A percentile compares a stretch with the other conserved stretches of the same genome.
Evolutionary conservation across 2,329 filamentous ascomycete species (phyloP).

Genomic region (Cordyceps militaris): DNA sequence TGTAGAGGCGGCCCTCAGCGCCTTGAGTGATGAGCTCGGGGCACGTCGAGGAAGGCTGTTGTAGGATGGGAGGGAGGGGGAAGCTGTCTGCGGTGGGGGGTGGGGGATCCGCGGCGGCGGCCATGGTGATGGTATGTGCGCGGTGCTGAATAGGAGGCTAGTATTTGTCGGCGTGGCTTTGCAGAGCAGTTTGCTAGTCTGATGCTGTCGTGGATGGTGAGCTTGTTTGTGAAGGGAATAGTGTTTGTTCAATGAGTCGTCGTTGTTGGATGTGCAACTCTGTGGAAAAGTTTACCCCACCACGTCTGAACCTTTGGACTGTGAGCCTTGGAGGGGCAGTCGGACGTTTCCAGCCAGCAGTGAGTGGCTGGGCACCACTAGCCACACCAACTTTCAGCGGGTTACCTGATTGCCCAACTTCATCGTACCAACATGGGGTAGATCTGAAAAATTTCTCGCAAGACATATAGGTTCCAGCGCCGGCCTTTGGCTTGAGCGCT

Average conservation of each 20-base stretch:
- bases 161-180: no score
- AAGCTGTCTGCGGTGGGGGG: conserved; percentile 24
- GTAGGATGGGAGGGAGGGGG: conserved; percentile 58
- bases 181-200: not conserved
- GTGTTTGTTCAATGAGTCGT: not conserved
- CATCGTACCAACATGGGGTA: no score
- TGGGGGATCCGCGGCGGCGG: not conserved
- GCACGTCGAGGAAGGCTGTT: conserved; percentile 49
- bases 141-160: not conserved
- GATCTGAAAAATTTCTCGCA: not conserved
- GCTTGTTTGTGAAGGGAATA: not conserved
- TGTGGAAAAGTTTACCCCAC: not conserved
- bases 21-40: conserved; percentile 80
- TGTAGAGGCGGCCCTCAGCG: conserved; percentile 91
- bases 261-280: not conserved
- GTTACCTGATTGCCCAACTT: no score
- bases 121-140: not conserved
- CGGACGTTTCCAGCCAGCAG: not conserved
- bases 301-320: not conserved
- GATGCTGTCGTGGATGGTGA: not conserved
- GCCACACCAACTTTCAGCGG: no score
- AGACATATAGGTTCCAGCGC: no score
- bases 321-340: not conserved
- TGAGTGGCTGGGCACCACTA: not conserved
- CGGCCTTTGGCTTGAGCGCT: no score